Evolutionary conservation across 306 rosid species (phyloP), one percentile per base, ranked within the genome.

Genomic region (Lotus japonicus): DNA sequence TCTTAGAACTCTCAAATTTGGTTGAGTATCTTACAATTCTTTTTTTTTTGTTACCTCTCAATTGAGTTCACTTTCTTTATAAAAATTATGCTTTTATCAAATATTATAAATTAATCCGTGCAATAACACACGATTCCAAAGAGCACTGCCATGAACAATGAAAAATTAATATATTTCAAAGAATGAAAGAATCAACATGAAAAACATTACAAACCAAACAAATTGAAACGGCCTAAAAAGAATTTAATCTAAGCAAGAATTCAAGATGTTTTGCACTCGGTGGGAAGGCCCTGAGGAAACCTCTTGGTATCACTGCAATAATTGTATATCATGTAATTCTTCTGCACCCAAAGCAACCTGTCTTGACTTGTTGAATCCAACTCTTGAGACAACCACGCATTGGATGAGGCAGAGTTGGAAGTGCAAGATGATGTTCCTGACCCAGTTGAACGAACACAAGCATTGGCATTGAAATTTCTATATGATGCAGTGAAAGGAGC

Each of bases 251-350:
- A 21, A 21, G 26, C 26, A 21, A 3, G 26, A 21, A 21, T 21
- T 21, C 3, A 21, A 3, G 26, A 1, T 21, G 26, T 21, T 21
- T 3, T 70, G 60, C 84, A 75, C 11, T 80, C 84, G 0, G 16
- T 5, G 0, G 84, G 84, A 19, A 80, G 44, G 3, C 80, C 84
- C 0, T 70, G 78, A 0, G 78, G 84, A 49, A 80, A 80, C 1
- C 84, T 59, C 2, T 80, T 65, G 1, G 13, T 1, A 18, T 80
- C 81, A 3, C 54, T 7, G 21, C 92, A 91, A 39, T 86, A 88
- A 60, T 88, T 74, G 44, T 90, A 90, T 3, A 90, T 86, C 95
- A 88, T 90, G 65, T 81, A 84, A 19, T 88, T 84, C 16, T 66
- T 80, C 64, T 84, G 88, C 46, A 71, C 90, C 92, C 87, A 82